These are phyloP conservation scores for Macadamia tetraphylla DNA, from an alignment of 164 flowering plant species.

Conservation along the genomic window DNA sequence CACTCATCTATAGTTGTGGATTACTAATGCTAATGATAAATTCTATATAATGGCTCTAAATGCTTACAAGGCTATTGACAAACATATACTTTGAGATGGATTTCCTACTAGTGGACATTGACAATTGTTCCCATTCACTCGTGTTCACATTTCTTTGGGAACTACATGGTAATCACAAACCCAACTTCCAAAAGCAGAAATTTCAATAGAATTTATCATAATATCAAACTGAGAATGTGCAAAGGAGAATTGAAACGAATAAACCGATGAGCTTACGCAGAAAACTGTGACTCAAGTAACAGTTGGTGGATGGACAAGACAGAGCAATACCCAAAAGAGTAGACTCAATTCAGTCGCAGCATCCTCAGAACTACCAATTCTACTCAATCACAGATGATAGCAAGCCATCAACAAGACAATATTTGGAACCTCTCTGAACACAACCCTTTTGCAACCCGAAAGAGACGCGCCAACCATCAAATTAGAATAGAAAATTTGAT, in stretches of 20 bases:
- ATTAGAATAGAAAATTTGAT: not conserved
- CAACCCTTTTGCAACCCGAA: constrained; percentile 31
- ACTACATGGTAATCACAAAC: not conserved
- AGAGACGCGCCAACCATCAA: constrained; percentile 30
- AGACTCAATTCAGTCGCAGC: not conserved
- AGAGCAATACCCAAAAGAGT: not conserved
- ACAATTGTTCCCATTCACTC: no score
- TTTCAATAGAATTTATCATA: no score
- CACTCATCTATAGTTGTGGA: no score
- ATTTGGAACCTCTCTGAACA: constrained; percentile 24
- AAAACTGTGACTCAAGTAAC: not conserved
- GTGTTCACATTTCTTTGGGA: not conserved
- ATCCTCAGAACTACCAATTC: not conserved
- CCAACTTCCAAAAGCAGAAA: not conserved
- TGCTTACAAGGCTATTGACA: no score
- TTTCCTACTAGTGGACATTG: no score
- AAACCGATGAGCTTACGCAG: not conserved
- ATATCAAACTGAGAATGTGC: not conserved
- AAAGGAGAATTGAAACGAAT: not conserved
- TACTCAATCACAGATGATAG: not conserved
- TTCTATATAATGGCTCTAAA: no score
- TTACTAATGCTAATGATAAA: no score
- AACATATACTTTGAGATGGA: not conserved
- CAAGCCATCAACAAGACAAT: not conserved
- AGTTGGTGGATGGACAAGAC: not conserved